phyloP scores from a whole-genome alignment of 768 basidiomycete genomes.

The Ephemerocybe angulata region DNA sequence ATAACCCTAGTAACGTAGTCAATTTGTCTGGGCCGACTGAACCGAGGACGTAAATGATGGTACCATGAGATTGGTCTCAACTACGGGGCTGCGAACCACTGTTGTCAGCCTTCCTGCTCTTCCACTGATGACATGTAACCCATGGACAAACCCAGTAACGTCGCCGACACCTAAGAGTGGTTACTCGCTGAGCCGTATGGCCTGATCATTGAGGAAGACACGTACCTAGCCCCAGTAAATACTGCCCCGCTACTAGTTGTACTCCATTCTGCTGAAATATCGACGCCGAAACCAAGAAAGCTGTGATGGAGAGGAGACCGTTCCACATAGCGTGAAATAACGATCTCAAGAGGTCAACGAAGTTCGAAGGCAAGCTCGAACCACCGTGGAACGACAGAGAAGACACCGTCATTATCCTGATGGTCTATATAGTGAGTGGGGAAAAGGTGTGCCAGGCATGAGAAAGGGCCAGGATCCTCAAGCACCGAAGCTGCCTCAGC shows the following conservation, averaged over 20 bases:
- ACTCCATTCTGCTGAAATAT: slow-evolving; percentile 28
- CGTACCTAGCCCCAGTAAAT: slow-evolving; percentile 60
- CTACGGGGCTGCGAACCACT: slow-evolving; percentile 51
- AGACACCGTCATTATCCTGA: slow-evolving; percentile 24
- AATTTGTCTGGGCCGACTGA: not conserved
- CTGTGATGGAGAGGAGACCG: slow-evolving; percentile 39
- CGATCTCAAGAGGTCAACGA: slow-evolving; percentile 33
- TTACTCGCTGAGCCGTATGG: not conserved
- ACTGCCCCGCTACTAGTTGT: slow-evolving; percentile 38
- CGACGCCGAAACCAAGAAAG: slow-evolving; percentile 37
- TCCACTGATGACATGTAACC: not conserved
- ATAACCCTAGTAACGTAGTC: slow-evolving; percentile 60
- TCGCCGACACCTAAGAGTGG: slow-evolving; percentile 56
- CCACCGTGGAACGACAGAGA: slow-evolving; percentile 31
- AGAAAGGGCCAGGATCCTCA: not conserved
- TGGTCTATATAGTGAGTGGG: not conserved
- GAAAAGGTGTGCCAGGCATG: not conserved
- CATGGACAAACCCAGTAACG: slow-evolving; percentile 57
- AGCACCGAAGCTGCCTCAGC: not conserved
- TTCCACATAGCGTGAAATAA: slow-evolving; percentile 38
- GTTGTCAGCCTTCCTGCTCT: not conserved
- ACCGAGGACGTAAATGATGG: slow-evolving; percentile 8
- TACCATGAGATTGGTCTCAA: slow-evolving; percentile 85
- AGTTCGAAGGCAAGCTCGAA: slow-evolving; percentile 29
- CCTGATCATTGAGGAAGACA: slow-evolving; percentile 1